phyloP scores from a whole-genome alignment of 257 asterid genomes.

The Nicotiana tabacum region DNA sequence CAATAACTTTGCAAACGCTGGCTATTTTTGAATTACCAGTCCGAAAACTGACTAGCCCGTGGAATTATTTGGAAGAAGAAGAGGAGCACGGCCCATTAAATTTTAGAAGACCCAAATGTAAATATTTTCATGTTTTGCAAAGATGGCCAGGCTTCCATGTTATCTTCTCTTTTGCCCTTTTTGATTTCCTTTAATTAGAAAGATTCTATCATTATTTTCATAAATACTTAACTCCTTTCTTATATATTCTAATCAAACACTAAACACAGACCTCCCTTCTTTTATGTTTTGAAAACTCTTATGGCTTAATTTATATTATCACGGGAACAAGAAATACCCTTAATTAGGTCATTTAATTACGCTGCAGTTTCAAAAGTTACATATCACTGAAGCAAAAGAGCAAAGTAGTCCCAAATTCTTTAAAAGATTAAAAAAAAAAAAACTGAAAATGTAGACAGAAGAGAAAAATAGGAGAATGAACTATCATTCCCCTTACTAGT shows the following conservation, averaged over 20 bases:
- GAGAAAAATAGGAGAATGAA: slow-evolving; percentile 6
- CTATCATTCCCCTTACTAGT: background rate
- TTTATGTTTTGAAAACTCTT: background rate
- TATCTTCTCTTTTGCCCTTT: background rate
- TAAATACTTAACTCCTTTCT: background rate
- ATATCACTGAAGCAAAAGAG: slow-evolving; percentile 28
- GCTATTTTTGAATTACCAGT: too few relatives aligned
- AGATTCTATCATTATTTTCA: too few relatives aligned
- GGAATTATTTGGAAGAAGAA: background rate
- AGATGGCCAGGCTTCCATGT: too few relatives aligned
- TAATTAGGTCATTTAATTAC: background rate
- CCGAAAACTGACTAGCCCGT: too few relatives aligned
- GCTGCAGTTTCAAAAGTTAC: slow-evolving; percentile 39
- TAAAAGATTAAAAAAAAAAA: background rate
- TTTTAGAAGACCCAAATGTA: background rate
- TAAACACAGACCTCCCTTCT: background rate
- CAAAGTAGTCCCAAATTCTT: slow-evolving; percentile 39
- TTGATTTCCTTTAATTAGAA: background rate
- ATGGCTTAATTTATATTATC: background rate
- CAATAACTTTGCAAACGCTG: too few relatives aligned
- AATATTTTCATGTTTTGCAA: too few relatives aligned
- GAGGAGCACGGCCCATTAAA: background rate
- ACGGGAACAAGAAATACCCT: background rate
- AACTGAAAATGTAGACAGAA: background rate
- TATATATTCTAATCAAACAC: background rate